Evolutionary conservation across 2,329 filamentous ascomycete genomes (phyloP).

Genomic region (Thelonectria blattea): DNA sequence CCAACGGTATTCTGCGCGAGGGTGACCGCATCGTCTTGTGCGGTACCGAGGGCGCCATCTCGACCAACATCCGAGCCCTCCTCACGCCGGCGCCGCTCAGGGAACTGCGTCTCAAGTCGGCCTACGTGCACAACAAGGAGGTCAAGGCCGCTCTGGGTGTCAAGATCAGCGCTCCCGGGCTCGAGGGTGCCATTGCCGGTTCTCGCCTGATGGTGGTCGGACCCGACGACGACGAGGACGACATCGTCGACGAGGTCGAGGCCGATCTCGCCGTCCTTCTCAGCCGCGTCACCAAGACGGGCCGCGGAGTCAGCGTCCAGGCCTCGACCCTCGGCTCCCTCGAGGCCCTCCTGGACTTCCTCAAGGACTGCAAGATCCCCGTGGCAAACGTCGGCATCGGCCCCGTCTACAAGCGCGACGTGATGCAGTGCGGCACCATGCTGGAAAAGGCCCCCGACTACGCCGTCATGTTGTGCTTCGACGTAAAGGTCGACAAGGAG

Average conservation of each 20-base stretch:
- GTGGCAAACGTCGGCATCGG: slow-evolving; percentile 97
- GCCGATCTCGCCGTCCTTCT: slow-evolving; percentile 90
- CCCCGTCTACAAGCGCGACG: slow-evolving; percentile 96
- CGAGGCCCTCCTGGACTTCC: slow-evolving; percentile 94
- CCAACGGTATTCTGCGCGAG: slow-evolving; percentile 92
- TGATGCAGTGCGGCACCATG: slow-evolving; percentile 96
- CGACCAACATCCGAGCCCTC: slow-evolving; percentile 92
- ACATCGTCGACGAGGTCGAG: slow-evolving; percentile 96
- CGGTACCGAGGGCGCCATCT: slow-evolving; percentile 94
- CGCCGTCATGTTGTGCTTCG: slow-evolving; percentile 99
- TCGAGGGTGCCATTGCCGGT: slow-evolving; percentile 95
- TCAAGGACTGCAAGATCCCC: slow-evolving; percentile 94
- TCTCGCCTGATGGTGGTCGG: slow-evolving; percentile 94
- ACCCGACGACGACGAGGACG: slow-evolving; percentile 94
- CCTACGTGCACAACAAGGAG: slow-evolving; percentile 98
- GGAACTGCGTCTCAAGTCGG: slow-evolving; percentile 92
- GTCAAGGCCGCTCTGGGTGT: slow-evolving; percentile 98
- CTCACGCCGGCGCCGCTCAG: slow-evolving; percentile 92
- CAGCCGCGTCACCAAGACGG: slow-evolving; percentile 87
- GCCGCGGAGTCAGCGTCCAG: slow-evolving; percentile 94
- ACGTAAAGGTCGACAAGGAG: slow-evolving; percentile 99
- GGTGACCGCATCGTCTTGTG: slow-evolving; percentile 95
- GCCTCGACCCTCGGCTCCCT: slow-evolving; percentile 96
- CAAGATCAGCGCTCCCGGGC: slow-evolving; percentile 95
- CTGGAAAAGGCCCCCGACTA: slow-evolving; percentile 93